Percentiles rank a stretch among this genome's conserved stretches.
phyloP scores from a whole-genome alignment of 2,329 filamentous ascomycete genomes.

The Botryotinia convoluta region DNA sequence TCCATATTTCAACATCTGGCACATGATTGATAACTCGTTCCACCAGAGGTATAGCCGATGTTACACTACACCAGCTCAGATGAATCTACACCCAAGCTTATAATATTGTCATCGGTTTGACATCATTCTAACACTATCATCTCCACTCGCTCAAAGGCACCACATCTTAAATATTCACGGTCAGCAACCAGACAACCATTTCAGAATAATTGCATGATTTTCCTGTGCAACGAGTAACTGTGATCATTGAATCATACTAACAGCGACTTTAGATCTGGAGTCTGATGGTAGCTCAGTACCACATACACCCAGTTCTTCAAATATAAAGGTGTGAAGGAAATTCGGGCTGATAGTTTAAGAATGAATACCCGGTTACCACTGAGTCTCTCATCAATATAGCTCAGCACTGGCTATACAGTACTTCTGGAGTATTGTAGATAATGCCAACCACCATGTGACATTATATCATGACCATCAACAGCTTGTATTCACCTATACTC shows the following conservation, averaged over 20 bases:
- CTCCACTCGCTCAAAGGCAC: not conserved
- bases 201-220: not conserved
- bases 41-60: no score
- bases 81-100: not conserved
- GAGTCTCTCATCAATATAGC: not conserved
- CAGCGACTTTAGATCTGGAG: not conserved
- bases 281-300: not conserved
- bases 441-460: not conserved
- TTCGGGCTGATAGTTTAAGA: accelerated
- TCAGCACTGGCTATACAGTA: not conserved
- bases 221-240: not conserved
- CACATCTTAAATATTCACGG: not conserved
- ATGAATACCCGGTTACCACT: not conserved
- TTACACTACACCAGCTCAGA: not conserved
- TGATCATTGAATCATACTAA: not conserved
- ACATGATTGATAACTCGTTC: no score
- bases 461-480: not conserved
- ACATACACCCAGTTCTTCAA: not conserved
- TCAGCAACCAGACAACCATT: not conserved
- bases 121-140: not conserved
- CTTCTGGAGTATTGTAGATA: not conserved
- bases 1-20: no score
- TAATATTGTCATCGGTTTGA: not conserved
- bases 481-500: not conserved
- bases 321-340: not conserved